Evolutionary conservation across 345 rosid genomes (phyloP).

Genomic region (Gossypium turneri): DNA sequence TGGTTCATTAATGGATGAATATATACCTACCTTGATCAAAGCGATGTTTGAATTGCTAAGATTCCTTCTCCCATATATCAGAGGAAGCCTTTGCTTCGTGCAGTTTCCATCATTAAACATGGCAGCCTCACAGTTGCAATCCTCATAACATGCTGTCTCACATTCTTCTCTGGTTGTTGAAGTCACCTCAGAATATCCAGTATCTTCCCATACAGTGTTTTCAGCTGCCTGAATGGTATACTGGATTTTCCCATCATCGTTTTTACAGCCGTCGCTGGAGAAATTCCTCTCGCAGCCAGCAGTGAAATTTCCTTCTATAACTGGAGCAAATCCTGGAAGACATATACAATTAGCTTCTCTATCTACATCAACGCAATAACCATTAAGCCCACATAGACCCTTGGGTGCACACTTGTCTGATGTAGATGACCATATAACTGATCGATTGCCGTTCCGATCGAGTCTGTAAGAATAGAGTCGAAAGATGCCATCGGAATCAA

Average conservation of each 20-base stretch:
- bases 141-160: not conserved
- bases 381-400: conserved; percentile 14
- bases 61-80: conserved; percentile 3
- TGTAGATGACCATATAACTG: not conserved
- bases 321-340: not conserved
- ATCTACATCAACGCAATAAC: not conserved
- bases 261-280: not conserved
- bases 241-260: not conserved
- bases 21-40: conserved; percentile 10
- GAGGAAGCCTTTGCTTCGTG: conserved; percentile 10
- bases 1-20: not conserved
- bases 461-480: not conserved
- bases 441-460: not conserved
- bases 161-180: not conserved
- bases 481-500: conserved; percentile 13
- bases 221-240: not conserved
- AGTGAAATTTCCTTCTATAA: not conserved
- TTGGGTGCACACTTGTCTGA: conserved; percentile 1
- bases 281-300: conserved; percentile 1
- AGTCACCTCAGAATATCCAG: not conserved
- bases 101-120: not conserved
- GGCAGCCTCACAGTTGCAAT: conserved; percentile 9
- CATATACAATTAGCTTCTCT: not conserved
- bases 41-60: not conserved
- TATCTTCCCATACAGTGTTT: not conserved